These are phyloP conservation scores for Nakazawaea wickerhamii DNA, from an alignment of 805 yeast genomes.

Conservation along the genomic window DNA sequence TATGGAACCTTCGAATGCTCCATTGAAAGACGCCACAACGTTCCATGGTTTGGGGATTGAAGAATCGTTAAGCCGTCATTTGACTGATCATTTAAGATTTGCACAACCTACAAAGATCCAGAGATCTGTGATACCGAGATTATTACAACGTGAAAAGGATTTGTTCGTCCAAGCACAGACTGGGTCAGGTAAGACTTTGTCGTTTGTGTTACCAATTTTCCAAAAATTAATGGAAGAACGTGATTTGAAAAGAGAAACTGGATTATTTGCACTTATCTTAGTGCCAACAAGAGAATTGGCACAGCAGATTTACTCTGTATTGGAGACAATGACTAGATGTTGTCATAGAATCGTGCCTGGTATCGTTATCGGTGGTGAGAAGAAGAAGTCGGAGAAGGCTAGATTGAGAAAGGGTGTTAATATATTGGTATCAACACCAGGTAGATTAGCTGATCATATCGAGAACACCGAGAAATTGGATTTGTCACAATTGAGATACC, in stretches of 20 bases:
- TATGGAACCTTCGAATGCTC: slow-evolving; percentile 77
- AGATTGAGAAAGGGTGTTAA: slow-evolving; percentile 93
- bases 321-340: slow-evolving; percentile 65
- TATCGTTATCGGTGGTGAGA: slow-evolving; percentile 95
- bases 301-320: slow-evolving; percentile 77
- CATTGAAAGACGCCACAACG: slow-evolving; percentile 60
- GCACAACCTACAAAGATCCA: slow-evolving; percentile 83
- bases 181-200: slow-evolving; percentile 94
- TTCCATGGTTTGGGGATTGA: slow-evolving; percentile 71
- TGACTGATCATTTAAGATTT: slow-evolving; percentile 51
- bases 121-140: slow-evolving; percentile 66
- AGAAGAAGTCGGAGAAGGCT: slow-evolving; percentile 95
- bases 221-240: slow-evolving; percentile 59
- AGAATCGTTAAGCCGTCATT: slow-evolving; percentile 44
- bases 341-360: slow-evolving; percentile 93
- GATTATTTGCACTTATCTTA: slow-evolving; percentile 82
- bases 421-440: slow-evolving; percentile 96
- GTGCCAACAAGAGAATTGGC: slow-evolving; percentile 97
- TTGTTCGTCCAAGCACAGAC: slow-evolving; percentile 94
- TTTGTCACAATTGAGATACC: slow-evolving; percentile 69
- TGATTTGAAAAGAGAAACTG: slow-evolving; percentile 55
- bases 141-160: slow-evolving; percentile 49
- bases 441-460: slow-evolving; percentile 90
- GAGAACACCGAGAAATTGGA: slow-evolving; percentile 80
- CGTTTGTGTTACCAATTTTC: slow-evolving; percentile 80